Evolutionary conservation across 2,329 filamentous ascomycete species (phyloP), one percentile per base, ranked within the genome.

Genomic region (Parasarocladium wereldwijsianum): DNA sequence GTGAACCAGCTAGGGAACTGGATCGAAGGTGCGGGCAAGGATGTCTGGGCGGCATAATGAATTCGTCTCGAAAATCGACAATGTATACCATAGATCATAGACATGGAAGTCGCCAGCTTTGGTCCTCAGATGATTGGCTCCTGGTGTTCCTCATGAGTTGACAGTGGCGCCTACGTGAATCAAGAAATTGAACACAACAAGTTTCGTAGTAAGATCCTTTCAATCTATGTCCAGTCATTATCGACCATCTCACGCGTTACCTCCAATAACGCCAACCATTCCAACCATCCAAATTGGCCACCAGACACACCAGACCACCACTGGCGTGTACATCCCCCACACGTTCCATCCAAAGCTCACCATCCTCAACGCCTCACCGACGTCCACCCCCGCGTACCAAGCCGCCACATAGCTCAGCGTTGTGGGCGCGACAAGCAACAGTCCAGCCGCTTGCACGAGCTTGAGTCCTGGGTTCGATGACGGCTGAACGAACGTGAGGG

Each of bases 1-100:
- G 87, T 98, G 39, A 94, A 96, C 53, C 78, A 90, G 55, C 66
- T 98, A 34, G 87, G 87, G 38, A 90, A 93, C 60, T 96, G 86
- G 85, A 93, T 96, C 48, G 87, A 96, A 63, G 71, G 75, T 14
- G 81, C 82, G 19, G 87, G 87, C 8, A 84, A 92, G 62, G 87
- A 94, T 55, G 85, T 96, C 23, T 96, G 87, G 87, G 86, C 86
- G 38, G 80, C 83, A 40, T 86, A 63, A 55, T 34, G 13, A 14
- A 38, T 22, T 37, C 14, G 36, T 8, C 22, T 36, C 2, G 22
- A 15, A 14, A 26, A 32, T 33, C 18, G 17, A 29, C 17, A 14
- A 24, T 30, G 28, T 30, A 30, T 21, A 24, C 5, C 20, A 30
- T 24, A 30, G 12, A 30, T 22, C 13, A 30, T 27, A 32, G 30